Conservation (phyloP, 371 early-diverging fungal genomes). For the Apophysomyces ossiformis region DNA sequence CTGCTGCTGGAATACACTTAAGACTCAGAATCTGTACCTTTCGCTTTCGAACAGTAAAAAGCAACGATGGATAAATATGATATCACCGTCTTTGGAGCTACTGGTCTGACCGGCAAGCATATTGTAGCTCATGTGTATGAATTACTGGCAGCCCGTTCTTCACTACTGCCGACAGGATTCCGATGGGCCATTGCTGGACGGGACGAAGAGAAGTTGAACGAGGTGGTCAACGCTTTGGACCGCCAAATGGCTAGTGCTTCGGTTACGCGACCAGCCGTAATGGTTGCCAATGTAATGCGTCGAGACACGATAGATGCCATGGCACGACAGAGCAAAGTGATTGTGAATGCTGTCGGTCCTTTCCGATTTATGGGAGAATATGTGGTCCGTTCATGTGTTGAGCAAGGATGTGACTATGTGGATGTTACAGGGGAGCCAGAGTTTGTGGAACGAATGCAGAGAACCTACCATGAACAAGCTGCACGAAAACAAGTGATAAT, state of each 20-base stretch:
- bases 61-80: conserved; percentile 33
- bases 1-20: too few relatives aligned
- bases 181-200: conserved; percentile 77
- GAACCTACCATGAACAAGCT: conserved; percentile 77
- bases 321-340: conserved; percentile 60
- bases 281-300: conserved; percentile 68
- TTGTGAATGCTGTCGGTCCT: conserved; percentile 87
- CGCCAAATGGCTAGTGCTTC: conserved; percentile 25
- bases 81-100: conserved; percentile 85
- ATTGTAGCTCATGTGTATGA: conserved; percentile 71
- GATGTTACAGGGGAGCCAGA: conserved; percentile 84
- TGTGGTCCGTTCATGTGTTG: conserved; percentile 86
- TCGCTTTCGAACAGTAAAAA: too few relatives aligned
- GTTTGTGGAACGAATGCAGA: conserved; percentile 78
- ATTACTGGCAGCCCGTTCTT: conserved; percentile 25
- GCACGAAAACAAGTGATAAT: conserved; percentile 65
- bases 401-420: conserved; percentile 80
- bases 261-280: conserved; percentile 46
- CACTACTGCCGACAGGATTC: conserved; percentile 28
- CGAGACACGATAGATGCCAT: conserved; percentile 58
- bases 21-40: too few relatives aligned
- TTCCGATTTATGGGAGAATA: conserved; percentile 81
- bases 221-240: conserved; percentile 23
- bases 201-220: conserved; percentile 49
- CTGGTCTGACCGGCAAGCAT: conserved; percentile 84